phyloP scores from a whole-genome alignment of 495 filamentous ascomycete genomes.

The Parathielavia hyrcaniae region DNA sequence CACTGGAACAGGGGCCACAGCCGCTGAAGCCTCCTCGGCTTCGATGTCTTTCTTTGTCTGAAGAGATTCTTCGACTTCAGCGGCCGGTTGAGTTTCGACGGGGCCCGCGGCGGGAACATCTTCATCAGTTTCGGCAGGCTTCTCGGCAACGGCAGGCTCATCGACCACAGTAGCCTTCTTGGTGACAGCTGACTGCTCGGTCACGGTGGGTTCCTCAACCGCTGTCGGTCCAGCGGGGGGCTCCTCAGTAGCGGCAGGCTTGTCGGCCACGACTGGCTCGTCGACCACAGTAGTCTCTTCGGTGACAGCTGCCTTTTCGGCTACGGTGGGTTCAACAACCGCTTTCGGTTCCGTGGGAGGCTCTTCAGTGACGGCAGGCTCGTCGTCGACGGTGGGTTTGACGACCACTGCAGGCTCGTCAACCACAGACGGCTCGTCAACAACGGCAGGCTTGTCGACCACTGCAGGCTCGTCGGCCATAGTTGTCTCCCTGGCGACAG shows the following conservation, averaged over 20 bases:
- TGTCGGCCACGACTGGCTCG: background rate
- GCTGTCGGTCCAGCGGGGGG: no score
- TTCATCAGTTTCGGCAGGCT: background rate
- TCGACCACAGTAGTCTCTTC: background rate
- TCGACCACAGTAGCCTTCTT: background rate
- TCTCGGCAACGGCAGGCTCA: background rate
- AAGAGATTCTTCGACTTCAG: background rate
- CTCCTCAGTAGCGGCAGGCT: background rate
- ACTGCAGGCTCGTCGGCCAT: background rate
- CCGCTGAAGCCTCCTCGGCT: background rate
- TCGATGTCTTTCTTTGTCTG: background rate
- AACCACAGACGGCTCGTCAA: background rate
- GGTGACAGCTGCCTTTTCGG: background rate
- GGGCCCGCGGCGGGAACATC: no score
- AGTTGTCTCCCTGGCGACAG: background rate
- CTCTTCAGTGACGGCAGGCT: slow-evolving; percentile 6
- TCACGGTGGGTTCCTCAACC: background rate
- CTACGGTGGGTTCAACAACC: no score
- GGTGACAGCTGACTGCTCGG: background rate
- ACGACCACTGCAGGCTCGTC: slow-evolving; percentile 8
- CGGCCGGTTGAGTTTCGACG: background rate
- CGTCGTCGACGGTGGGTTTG: background rate
- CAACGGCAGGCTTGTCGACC: slow-evolving; percentile 13
- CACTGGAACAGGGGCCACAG: background rate
- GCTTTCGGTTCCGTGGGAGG: background rate